Evolutionary conservation across 371 early-diverging fungal genomes (phyloP), one percentile per base, ranked within the genome.

Genomic region (Fennellomyces sp.): DNA sequence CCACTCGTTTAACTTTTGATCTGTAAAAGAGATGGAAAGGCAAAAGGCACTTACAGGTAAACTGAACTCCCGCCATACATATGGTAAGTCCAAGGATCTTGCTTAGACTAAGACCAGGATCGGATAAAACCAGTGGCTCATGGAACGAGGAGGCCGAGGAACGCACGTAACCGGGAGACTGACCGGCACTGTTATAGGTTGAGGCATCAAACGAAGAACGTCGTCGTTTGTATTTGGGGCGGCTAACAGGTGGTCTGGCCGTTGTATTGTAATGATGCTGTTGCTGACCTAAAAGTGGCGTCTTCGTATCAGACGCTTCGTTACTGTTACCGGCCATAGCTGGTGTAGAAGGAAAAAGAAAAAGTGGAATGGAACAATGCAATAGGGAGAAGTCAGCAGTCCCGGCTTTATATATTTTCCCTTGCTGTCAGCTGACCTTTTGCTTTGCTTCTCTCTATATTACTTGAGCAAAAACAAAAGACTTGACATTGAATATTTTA

Each of bases 11-110:
- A n/a, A n/a, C n/a, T n/a, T n/a, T n/a, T n/a, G n/a, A n/a, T n/a
- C n/a, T n/a, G n/a, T n/a, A n/a, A n/a, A n/a, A n/a, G n/a, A n/a
- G n/a, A n/a, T 21, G 5, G 26, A n/a, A 41, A 13, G 0, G 5
- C 10, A 38, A 10, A 25, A 26, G 17, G n/a, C 4, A 21, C 78
- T 75, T 75, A 84, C 87, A 87, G 29, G 85, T 85, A 61, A 87
- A 87, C 41, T 87, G 87, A 2, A 87, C 83, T n/a, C 87, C 87
- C 11, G 84, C 82, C 85, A 87, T 84, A 60, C 85, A 66, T 11
- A 66, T 38, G 15, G 66, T 66, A 15, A 66, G 52, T 5, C 58
- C 62, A n/a, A 66, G 38, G 25, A 66, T 48, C 50, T 61, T 56
- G 1, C 13, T n/a, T 15, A 66, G 26, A 13, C 11, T 38, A 17